Conservation (phyloP, 2,329 filamentous ascomycete species). For the Trematosphaeria pertusa region DNA sequence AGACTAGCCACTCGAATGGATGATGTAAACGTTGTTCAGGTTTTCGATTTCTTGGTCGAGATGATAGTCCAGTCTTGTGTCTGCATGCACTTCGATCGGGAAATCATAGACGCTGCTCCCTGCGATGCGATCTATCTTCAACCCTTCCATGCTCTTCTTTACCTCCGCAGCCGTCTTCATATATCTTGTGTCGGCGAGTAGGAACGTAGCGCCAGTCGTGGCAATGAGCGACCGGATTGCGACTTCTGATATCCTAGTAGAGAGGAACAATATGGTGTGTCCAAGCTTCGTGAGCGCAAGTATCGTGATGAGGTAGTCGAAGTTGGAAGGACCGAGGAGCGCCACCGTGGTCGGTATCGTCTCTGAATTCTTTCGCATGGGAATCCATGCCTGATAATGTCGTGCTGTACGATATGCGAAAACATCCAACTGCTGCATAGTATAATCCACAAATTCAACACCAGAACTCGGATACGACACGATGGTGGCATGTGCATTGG, state of each 20-base stretch:
- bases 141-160: slow-evolving; percentile 9
- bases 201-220: slow-evolving; percentile 29
- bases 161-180: slow-evolving; percentile 41
- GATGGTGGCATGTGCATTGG: slow-evolving; percentile 45
- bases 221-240: slow-evolving; percentile 57
- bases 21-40: slow-evolving; percentile 30
- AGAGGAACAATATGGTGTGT: slow-evolving; percentile 62
- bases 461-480: slow-evolving; percentile 55
- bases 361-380: slow-evolving; percentile 19
- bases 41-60: slow-evolving; percentile 26
- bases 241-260: slow-evolving; percentile 59
- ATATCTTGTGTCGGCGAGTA: slow-evolving; percentile 33
- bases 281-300: slow-evolving; percentile 64
- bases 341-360: slow-evolving; percentile 48
- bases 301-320: slow-evolving; percentile 63
- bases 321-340: slow-evolving; percentile 60
- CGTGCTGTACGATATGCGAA: slow-evolving; percentile 40
- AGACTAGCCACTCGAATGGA: slow-evolving; percentile 32
- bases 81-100: slow-evolving; percentile 32
- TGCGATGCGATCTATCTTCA: slow-evolving; percentile 25
- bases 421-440: slow-evolving; percentile 54
- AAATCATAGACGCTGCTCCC: slow-evolving; percentile 21
- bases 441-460: slow-evolving; percentile 56
- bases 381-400: slow-evolving; percentile 30
- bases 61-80: slow-evolving; percentile 31